Evolutionary conservation across 2,329 filamentous ascomycete species (phyloP).

Genomic region (Aschersonia sp.): DNA sequence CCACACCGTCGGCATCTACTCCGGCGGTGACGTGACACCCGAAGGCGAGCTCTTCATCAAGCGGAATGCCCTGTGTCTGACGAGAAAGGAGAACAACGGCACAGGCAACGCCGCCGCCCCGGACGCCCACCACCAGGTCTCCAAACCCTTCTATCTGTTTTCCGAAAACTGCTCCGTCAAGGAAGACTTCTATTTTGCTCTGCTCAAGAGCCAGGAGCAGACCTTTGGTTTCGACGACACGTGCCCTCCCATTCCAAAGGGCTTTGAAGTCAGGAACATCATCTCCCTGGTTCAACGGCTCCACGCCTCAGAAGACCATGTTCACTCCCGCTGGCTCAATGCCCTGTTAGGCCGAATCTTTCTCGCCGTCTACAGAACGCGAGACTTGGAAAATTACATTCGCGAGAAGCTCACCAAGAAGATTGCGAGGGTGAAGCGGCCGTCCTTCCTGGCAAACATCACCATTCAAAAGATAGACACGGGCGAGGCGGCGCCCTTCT

Average conservation of each 20-base stretch:
- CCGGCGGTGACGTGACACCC: slow-evolving; percentile 60
- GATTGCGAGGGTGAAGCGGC: slow-evolving; percentile 84
- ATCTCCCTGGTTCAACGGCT: slow-evolving; percentile 80
- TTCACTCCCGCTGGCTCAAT: slow-evolving; percentile 89
- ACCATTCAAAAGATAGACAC: slow-evolving; percentile 72
- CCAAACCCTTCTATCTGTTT: slow-evolving; percentile 86
- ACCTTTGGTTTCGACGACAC: slow-evolving; percentile 35
- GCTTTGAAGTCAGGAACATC: slow-evolving; percentile 74
- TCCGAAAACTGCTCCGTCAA: slow-evolving; percentile 93
- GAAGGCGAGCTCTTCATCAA: slow-evolving; percentile 96
- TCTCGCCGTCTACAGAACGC: slow-evolving; percentile 72
- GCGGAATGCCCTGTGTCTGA: slow-evolving; percentile 72
- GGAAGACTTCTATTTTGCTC: slow-evolving; percentile 93
- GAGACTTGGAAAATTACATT: slow-evolving; percentile 65
- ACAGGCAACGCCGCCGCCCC: slow-evolving; percentile 33
- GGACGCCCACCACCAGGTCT: slow-evolving; percentile 31
- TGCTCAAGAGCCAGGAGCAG: slow-evolving; percentile 72
- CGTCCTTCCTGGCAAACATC: slow-evolving; percentile 76
- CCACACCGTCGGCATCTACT: slow-evolving; percentile 73
- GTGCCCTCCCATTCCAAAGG: slow-evolving; percentile 49
- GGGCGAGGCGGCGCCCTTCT: slow-evolving; percentile 72
- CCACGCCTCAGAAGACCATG: slow-evolving; percentile 80
- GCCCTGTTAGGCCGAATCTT: slow-evolving; percentile 81
- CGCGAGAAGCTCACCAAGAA: slow-evolving; percentile 87
- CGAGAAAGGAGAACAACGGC: slow-evolving; percentile 49